phyloP scores from a whole-genome alignment of 495 filamentous ascomycete genomes.

The Penicillium samsonianum region DNA sequence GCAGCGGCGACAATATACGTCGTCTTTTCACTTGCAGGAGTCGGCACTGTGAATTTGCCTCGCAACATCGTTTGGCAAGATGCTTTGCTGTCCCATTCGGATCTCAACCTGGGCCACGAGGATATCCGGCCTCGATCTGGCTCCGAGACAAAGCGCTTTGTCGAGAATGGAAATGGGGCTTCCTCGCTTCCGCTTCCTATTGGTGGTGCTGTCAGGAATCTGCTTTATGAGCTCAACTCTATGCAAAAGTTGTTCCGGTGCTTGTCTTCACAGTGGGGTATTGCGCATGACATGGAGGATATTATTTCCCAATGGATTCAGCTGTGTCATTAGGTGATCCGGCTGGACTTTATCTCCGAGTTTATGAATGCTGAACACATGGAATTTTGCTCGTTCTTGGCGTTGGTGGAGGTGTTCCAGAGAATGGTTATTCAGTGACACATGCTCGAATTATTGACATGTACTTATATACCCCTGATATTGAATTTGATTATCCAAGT shows the following conservation, averaged over 20 bases:
- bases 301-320: slow-evolving; percentile 50
- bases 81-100: slow-evolving; percentile 39
- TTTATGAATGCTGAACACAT: neutral
- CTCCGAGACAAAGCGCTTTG: slow-evolving; percentile 43
- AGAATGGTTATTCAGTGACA: neutral
- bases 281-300: slow-evolving; percentile 53
- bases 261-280: slow-evolving; percentile 49
- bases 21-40: slow-evolving; percentile 42
- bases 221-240: slow-evolving; percentile 52
- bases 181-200: slow-evolving; percentile 14
- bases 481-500: neutral
- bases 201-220: slow-evolving; percentile 36
- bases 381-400: neutral
- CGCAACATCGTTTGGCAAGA: slow-evolving; percentile 48
- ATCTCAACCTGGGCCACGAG: slow-evolving; percentile 34
- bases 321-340: slow-evolving; percentile 38
- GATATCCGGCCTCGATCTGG: slow-evolving; percentile 23
- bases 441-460: neutral
- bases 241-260: slow-evolving; percentile 54
- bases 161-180: slow-evolving; percentile 30
- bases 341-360: neutral
- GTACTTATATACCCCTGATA: neutral
- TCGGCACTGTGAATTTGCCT: slow-evolving; percentile 41
- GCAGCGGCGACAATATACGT: slow-evolving; percentile 47
- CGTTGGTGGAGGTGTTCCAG: neutral